phyloP scores from a whole-genome alignment of 768 basidiomycete species.

The Amanita fuliginea region DNA sequence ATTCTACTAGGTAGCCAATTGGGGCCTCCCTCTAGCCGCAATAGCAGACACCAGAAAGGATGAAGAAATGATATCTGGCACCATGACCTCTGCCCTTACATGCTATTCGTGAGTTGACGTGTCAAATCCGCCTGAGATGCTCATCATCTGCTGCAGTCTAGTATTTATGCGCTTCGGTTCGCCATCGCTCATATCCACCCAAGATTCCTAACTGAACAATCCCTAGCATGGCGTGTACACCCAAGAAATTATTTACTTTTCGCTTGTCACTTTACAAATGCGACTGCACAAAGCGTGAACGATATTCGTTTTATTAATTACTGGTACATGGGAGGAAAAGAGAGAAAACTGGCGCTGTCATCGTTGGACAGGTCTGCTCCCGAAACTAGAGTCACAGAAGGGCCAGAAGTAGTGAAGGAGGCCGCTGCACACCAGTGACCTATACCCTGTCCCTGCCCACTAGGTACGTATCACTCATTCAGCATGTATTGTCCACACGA shows the following conservation, averaged over 20 bases:
- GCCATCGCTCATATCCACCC: background rate
- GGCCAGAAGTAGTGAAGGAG: conserved; percentile 31
- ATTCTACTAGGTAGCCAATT: conserved; percentile 77
- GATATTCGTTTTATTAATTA: conserved; percentile 81
- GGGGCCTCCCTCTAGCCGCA: conserved; percentile 94
- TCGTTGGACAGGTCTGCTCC: conserved; percentile 15
- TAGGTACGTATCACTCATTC: conserved; percentile 9
- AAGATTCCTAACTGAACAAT: conserved; percentile 3
- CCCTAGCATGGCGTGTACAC: conserved; percentile 86
- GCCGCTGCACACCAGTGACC: conserved; percentile 21
- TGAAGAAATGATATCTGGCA: conserved; percentile 93
- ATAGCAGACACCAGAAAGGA: conserved; percentile 85
- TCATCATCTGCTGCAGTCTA: conserved; percentile 23
- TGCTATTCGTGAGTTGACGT: conserved; percentile 78
- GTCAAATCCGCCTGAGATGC: conserved; percentile 6
- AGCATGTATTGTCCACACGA: conserved; percentile 15
- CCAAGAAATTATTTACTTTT: conserved; percentile 95
- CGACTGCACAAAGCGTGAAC: conserved; percentile 76
- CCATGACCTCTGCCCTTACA: conserved; percentile 88
- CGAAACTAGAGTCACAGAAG: conserved; percentile 37
- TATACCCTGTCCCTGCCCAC: conserved; percentile 7
- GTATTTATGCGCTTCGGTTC: conserved; percentile 95
- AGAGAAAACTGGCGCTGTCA: conserved; percentile 46
- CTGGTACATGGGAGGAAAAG: conserved; percentile 83
- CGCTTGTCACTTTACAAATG: conserved; percentile 89